Percentiles rank a stretch among this genome's conserved stretches.
phyloP scores from a whole-genome alignment of 306 rosid genomes.

The Ochetophila trinervis region DNA sequence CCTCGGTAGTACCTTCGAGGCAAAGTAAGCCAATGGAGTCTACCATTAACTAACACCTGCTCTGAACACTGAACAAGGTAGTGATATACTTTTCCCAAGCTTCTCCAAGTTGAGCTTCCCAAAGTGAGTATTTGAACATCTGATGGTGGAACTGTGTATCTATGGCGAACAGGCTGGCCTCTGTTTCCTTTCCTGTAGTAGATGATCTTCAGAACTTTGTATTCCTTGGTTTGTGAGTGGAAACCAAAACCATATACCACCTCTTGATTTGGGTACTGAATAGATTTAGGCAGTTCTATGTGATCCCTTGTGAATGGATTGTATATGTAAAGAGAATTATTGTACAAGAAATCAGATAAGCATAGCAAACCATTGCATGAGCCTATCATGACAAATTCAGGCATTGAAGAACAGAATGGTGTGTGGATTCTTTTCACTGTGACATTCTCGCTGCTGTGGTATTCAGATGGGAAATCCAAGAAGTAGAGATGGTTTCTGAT shows the following conservation, averaged over 20 bases:
- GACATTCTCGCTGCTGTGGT: not conserved
- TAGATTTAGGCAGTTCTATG: constrained; percentile 31
- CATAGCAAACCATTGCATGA: constrained; percentile 40
- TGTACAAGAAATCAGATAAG: constrained; percentile 32
- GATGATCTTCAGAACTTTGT: constrained; percentile 35
- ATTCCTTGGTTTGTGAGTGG: constrained; percentile 26
- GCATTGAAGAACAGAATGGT: constrained; percentile 30
- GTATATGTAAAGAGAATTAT: constrained; percentile 30
- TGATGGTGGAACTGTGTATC: constrained; percentile 8
- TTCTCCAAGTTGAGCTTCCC: constrained; percentile 43
- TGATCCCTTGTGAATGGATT: constrained; percentile 34
- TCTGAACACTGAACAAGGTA: constrained; percentile 31
- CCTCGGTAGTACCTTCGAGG: constrained; percentile 18
- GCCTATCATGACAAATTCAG: constrained; percentile 41
- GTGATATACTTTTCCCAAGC: constrained; percentile 24
- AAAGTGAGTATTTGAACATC: constrained; percentile 30
- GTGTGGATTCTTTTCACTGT: constrained; percentile 24
- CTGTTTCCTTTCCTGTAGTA: constrained; percentile 10
- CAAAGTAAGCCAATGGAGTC: constrained; percentile 47
- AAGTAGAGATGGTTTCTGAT: constrained; percentile 36
- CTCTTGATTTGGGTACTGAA: constrained; percentile 22
- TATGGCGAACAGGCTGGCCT: not conserved
- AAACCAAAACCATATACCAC: constrained; percentile 44
- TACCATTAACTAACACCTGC: constrained; percentile 35
- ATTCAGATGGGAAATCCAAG: constrained; percentile 19